Percentiles rank a stretch among this genome's conserved stretches.
Evolutionary conservation across 2,329 filamentous ascomycete genomes (phyloP).

Genomic region (Paraphaeosphaeria minitans): DNA sequence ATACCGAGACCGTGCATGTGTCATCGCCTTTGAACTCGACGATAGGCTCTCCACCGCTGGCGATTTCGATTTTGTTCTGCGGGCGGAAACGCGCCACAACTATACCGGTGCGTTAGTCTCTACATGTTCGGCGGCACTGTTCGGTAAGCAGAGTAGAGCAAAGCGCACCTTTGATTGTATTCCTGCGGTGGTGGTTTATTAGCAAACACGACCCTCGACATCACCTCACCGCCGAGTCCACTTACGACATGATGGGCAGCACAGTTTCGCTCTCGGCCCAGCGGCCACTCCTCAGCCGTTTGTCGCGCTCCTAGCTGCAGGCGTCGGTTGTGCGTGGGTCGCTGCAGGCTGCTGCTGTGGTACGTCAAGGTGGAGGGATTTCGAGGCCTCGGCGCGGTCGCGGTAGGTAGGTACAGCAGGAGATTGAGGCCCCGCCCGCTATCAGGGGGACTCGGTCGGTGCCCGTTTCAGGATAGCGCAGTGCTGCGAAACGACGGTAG

Average conservation of each 20-base stretch:
- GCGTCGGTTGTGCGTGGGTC: constrained; percentile 21
- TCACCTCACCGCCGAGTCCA: constrained; percentile 19
- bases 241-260: constrained; percentile 47
- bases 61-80: constrained; percentile 92
- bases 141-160: background rate
- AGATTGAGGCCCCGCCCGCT: constrained; percentile 39
- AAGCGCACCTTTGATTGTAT: constrained; percentile 53
- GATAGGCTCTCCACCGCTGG: constrained; percentile 88
- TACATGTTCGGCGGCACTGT: background rate
- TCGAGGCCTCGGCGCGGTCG: constrained; percentile 28
- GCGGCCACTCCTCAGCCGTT: constrained; percentile 32
- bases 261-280: constrained; percentile 39
- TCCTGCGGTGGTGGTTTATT: constrained; percentile 40
- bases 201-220: constrained; percentile 47
- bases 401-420: constrained; percentile 25
- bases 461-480: constrained; percentile 26
- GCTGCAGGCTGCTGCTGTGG: constrained; percentile 41
- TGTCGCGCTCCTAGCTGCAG: constrained; percentile 24
- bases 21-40: constrained; percentile 88
- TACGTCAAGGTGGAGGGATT: constrained; percentile 30
- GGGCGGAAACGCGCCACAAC: constrained; percentile 98
- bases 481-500: constrained; percentile 13
- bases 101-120: constrained; percentile 46
- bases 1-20: constrained; percentile 83
- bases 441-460: constrained; percentile 35